Percentiles rank a stretch among this genome's conserved stretches.
Evolutionary conservation across 257 asterid species (phyloP).

Genomic region (Fraxinus anomala): DNA sequence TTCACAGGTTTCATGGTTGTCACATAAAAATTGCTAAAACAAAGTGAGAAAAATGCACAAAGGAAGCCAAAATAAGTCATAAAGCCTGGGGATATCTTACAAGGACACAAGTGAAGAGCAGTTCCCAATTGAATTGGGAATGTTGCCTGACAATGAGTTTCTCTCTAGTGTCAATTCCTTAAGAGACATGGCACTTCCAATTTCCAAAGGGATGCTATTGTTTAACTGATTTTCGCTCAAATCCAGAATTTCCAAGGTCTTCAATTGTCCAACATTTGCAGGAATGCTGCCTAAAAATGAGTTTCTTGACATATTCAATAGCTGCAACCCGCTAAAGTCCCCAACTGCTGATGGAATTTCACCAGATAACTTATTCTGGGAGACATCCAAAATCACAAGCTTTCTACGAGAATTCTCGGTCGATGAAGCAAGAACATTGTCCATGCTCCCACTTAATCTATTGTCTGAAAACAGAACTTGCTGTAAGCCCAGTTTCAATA

Average conservation of each 20-base stretch:
- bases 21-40: background rate
- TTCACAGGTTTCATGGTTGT: background rate
- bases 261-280: constrained; percentile 48
- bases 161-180: constrained; percentile 35
- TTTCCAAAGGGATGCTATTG: constrained; percentile 47
- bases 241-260: constrained; percentile 38
- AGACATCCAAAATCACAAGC: constrained; percentile 56
- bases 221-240: constrained; percentile 43
- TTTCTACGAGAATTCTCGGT: constrained; percentile 47
- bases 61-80: background rate
- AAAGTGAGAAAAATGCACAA: background rate
- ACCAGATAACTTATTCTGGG: constrained; percentile 54
- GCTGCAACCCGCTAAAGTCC: constrained; percentile 51
- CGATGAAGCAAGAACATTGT: constrained; percentile 44
- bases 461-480: constrained; percentile 59
- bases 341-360: constrained; percentile 57
- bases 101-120: constrained; percentile 33
- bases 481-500: constrained; percentile 57
- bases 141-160: constrained; percentile 38
- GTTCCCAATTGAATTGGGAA: constrained; percentile 42
- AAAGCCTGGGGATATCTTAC: constrained; percentile 37
- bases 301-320: constrained; percentile 55
- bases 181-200: constrained; percentile 41
- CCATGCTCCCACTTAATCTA: constrained; percentile 54
- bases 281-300: constrained; percentile 56